Evolutionary conservation across 805 yeast genomes (phyloP).

Genomic region (Metschnikowia lunata): DNA sequence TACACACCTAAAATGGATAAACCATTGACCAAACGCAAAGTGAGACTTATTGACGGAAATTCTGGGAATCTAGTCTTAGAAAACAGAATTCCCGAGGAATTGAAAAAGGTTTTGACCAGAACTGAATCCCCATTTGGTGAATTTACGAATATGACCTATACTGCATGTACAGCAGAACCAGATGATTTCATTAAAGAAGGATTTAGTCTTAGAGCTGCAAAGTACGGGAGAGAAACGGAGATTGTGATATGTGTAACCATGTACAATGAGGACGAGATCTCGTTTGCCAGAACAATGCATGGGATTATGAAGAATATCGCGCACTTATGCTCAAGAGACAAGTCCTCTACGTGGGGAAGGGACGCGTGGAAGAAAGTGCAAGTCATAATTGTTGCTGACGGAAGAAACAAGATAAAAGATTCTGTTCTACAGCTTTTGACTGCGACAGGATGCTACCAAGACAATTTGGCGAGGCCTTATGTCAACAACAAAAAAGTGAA

Average conservation of each 20-base stretch:
- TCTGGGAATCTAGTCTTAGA: constrained; percentile 84
- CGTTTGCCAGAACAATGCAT: constrained; percentile 90
- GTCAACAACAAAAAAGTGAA: constrained; percentile 90
- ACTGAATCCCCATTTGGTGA: constrained; percentile 79
- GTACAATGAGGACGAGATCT: constrained; percentile 92
- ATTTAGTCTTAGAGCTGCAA: constrained; percentile 80
- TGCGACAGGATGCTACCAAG: constrained; percentile 95
- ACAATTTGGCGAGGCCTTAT: constrained; percentile 90
- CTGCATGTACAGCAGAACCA: constrained; percentile 94
- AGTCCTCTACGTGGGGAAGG: constrained; percentile 89
- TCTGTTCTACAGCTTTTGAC: constrained; percentile 85
- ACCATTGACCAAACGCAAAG: constrained; percentile 66
- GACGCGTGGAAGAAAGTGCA: constrained; percentile 97
- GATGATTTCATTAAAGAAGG: constrained; percentile 78
- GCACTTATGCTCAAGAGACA: constrained; percentile 74
- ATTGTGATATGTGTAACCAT: constrained; percentile 88
- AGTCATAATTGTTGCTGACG: constrained; percentile 88
- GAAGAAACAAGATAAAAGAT: constrained; percentile 81
- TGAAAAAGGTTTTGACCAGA: constrained; percentile 78
- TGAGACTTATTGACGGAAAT: constrained; percentile 54
- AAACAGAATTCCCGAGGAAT: constrained; percentile 89
- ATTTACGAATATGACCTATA: constrained; percentile 92
- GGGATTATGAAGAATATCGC: constrained; percentile 91
- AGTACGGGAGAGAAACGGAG: constrained; percentile 87
- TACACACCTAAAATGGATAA: constrained; percentile 62